phyloP scores from a whole-genome alignment of 306 rosid genomes.

The Malus domestica region ASM211411v1 NC_041790.1:9016001-9016500 shows the following conservation, averaged over 20 bases:
- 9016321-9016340: background rate
- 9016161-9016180: background rate
- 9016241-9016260: background rate
- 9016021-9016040: background rate
- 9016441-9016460: background rate
- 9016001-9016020: background rate
- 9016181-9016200: background rate
- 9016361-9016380: background rate
- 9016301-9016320: background rate
- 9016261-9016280: background rate
- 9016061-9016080: background rate
- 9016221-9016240: background rate
- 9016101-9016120: background rate
- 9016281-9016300: background rate
- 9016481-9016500: slow-evolving; percentile 11
- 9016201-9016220: no score
- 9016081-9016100: background rate
- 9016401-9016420: slow-evolving; percentile 5
- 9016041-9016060: background rate
- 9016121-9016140: background rate
- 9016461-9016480: slow-evolving; percentile 3
- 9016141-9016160: background rate
- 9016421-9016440: background rate
- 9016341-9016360: background rate
- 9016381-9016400: slow-evolving; percentile 20